phyloP scores from a whole-genome alignment of 495 filamentous ascomycete genomes.

The Chaetomium cochliodes region DNA sequence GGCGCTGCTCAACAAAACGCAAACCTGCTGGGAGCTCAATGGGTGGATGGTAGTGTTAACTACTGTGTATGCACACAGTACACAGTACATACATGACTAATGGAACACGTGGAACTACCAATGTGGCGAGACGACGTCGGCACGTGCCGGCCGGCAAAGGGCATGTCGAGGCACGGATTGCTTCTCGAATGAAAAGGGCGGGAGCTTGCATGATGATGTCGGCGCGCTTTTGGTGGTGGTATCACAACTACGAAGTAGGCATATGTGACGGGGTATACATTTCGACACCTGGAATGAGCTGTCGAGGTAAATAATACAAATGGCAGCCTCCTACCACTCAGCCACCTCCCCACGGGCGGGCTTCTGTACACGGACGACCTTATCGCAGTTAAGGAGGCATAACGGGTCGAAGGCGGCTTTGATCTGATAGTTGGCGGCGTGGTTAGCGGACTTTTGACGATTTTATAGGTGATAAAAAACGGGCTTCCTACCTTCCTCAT shows the following conservation, averaged over 20 bases:
- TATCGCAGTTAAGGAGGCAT: conserved; percentile 77
- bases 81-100: no score
- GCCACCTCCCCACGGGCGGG: conserved; percentile 52
- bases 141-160: no score
- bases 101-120: no score
- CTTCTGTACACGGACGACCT: conserved; percentile 65
- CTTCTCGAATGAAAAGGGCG: no score
- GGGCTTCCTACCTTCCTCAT: conserved; percentile 68
- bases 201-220: no score
- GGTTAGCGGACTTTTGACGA: neutral
- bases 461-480: neutral
- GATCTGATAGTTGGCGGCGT: conserved; percentile 35
- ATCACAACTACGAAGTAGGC: neutral
- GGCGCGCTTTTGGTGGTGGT: neutral
- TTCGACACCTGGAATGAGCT: neutral
- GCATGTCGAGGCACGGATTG: no score
- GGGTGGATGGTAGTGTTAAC: no score
- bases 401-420: conserved; percentile 76
- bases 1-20: no score
- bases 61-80: no score
- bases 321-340: conserved; percentile 44
- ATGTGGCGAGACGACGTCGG: no score
- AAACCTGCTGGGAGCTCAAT: no score
- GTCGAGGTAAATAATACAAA: conserved; percentile 1
- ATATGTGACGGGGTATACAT: conserved; percentile 10